Evolutionary conservation across 345 rosid genomes (phyloP).

Genomic region (Murraya koenigii): DNA sequence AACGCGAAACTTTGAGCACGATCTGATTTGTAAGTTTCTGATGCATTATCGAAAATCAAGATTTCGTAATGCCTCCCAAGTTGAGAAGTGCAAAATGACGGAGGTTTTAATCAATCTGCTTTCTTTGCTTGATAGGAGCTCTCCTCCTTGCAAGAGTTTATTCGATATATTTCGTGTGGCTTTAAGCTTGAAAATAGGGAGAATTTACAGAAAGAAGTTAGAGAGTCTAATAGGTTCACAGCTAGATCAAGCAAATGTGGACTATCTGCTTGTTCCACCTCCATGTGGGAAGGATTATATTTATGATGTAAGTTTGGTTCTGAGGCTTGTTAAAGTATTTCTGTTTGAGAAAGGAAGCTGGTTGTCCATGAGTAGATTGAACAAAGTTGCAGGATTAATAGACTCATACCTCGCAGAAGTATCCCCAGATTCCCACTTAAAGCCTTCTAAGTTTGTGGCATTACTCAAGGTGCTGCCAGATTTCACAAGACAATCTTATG

Average conservation of each 20-base stretch:
- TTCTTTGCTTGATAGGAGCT: constrained; percentile 27
- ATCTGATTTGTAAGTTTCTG: constrained; percentile 37
- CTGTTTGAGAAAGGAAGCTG: constrained; percentile 14
- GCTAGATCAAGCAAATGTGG: constrained; percentile 49
- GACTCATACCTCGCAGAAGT: constrained; percentile 53
- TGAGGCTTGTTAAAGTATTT: constrained; percentile 41
- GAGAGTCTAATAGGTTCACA: constrained; percentile 45
- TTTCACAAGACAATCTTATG: constrained; percentile 39
- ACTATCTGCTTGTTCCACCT: constrained; percentile 41
- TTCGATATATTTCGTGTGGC: constrained; percentile 32
- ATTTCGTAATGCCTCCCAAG: not conserved
- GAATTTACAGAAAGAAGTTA: constrained; percentile 17
- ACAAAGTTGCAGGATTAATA: constrained; percentile 38
- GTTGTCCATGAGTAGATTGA: constrained; percentile 10
- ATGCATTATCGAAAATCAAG: constrained; percentile 34
- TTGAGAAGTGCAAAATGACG: constrained; percentile 31
- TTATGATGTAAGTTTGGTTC: constrained; percentile 49
- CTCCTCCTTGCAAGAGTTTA: constrained; percentile 40
- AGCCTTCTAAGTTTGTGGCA: constrained; percentile 36
- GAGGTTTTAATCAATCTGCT: constrained; percentile 32
- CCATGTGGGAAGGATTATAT: constrained; percentile 14
- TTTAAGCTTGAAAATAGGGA: constrained; percentile 27
- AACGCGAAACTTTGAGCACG: constrained; percentile 27
- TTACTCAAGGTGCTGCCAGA: constrained; percentile 39
- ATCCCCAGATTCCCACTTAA: constrained; percentile 41